phyloP scores from a whole-genome alignment of 257 asterid genomes.

The Thymus mandschuricus region DNA sequence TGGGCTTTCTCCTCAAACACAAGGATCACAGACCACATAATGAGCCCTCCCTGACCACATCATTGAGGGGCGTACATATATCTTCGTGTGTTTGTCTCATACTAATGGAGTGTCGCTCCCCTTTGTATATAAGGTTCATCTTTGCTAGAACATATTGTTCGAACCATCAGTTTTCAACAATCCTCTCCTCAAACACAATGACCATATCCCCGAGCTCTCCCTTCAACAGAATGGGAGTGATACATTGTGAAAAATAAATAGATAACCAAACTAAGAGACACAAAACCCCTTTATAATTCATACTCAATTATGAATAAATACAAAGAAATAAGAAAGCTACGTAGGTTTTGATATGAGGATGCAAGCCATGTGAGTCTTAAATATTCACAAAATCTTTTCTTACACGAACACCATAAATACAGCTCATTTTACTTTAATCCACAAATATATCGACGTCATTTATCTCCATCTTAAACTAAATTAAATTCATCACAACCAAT shows the following conservation, averaged over 20 bases:
- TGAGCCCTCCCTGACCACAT: no score
- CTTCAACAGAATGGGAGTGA: no score
- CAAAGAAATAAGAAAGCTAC: neutral
- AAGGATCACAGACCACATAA: no score
- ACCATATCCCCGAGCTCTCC: no score
- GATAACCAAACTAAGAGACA: neutral
- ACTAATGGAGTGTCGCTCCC: no score
- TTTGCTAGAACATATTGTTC: no score
- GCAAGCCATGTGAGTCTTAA: conserved; percentile 13
- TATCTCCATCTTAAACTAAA: conserved; percentile 9
- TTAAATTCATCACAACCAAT: conserved; percentile 21
- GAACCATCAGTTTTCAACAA: no score
- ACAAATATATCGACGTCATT: neutral
- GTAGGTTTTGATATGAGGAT: conserved; percentile 13
- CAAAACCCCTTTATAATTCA: neutral
- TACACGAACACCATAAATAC: conserved; percentile 14
- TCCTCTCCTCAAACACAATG: no score
- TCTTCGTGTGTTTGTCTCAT: no score
- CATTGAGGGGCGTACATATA: no score
- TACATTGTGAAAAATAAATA: neutral
- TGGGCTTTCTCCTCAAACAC: no score
- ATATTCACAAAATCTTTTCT: conserved; percentile 1
- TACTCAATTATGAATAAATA: neutral
- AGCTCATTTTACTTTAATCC: neutral
- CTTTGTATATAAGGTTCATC: no score